Evolutionary conservation across 306 rosid genomes (phyloP).

Genomic region (Mimosa pudica): DNA sequence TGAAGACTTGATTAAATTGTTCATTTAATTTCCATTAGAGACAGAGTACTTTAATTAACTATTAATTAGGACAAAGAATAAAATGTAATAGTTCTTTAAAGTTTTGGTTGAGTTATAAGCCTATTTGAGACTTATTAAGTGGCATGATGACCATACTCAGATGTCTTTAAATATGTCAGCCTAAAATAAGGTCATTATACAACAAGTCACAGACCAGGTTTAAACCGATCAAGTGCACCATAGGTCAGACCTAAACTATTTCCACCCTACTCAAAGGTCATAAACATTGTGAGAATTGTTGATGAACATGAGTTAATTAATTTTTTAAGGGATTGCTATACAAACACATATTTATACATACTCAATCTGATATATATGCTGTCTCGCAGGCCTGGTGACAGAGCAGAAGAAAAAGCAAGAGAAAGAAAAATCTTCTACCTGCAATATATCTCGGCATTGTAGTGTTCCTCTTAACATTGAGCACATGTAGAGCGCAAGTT

Average conservation of each 20-base stretch:
- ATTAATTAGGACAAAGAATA: neutral
- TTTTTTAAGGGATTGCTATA: neutral
- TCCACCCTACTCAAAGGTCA: conserved; percentile 17
- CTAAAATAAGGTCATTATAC: no score
- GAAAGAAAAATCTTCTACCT: neutral
- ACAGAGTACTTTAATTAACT: conserved; percentile 15
- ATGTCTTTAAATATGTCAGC: no score
- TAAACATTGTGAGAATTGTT: conserved; percentile 27
- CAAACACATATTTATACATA: neutral
- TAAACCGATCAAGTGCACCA: no score
- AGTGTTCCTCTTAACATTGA: neutral
- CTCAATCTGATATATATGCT: neutral
- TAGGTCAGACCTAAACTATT: no score
- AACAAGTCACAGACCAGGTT: no score
- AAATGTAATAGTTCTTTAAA: no score
- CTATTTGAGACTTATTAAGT: no score
- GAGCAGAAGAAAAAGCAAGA: neutral
- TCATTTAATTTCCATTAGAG: conserved; percentile 13
- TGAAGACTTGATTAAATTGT: neutral
- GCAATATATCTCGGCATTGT: neutral
- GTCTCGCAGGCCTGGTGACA: conserved; percentile 1
- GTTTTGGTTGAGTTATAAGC: no score
- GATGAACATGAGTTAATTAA: neutral
- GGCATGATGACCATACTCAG: no score
- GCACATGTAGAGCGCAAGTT: conserved; percentile 15